Base-by-base conservation (phyloP, 192 early-diverging fungal genomes). In the Geosiphon pyriformis region DNA sequence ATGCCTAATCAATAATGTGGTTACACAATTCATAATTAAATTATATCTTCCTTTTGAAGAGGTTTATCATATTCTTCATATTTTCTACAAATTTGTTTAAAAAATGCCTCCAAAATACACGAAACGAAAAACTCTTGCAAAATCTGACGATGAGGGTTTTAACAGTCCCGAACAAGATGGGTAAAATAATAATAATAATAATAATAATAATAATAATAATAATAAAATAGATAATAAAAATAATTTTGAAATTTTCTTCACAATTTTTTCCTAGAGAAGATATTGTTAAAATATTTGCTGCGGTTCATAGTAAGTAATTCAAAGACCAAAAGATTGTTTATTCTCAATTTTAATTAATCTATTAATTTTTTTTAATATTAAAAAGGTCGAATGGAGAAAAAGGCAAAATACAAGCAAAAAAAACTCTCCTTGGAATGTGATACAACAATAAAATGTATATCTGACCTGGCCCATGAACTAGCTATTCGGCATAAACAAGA, bases 351-450 rank as follows among this genome's bases (percentile, higher is more conserved):
- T 10, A 42, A 10, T 10, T 42, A 10, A 10, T 34, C 22, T 46
- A 26, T 26, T 42, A 2, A 27, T 26, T n/a, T n/a, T n/a, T n/a
- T n/a, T n/a, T n/a, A n/a, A n/a, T n/a, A n/a, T n/a, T n/a, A n/a
- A n/a, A n/a, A n/a, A 61, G 59, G 47, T 48, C 59, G 23, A 26
- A 61, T 61, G 59, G 42, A 61, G 37, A 48, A 61, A 20, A 61
- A 47, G 37, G 59, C 25, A 18, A 61, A 61, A 61, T 17, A 46
- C 18, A 61, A 61, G 15, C 59, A 61, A 61, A 8, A 26, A 29
- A 26, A n/a, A 26, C 20, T 61, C 11, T 23, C 59, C n/a, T 17
- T 26, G 12, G 59, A 61, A 46, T 61, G 59, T 46, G 42, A 61
- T 12, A 27, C n/a, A 46, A 47, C 25, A 23, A 61, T 61, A 46